Percentiles rank a stretch among this genome's conserved stretches.
Conservation (phyloP, 1,284 basidiomycete genomes). For the Coniferiporia weirii region DNA sequence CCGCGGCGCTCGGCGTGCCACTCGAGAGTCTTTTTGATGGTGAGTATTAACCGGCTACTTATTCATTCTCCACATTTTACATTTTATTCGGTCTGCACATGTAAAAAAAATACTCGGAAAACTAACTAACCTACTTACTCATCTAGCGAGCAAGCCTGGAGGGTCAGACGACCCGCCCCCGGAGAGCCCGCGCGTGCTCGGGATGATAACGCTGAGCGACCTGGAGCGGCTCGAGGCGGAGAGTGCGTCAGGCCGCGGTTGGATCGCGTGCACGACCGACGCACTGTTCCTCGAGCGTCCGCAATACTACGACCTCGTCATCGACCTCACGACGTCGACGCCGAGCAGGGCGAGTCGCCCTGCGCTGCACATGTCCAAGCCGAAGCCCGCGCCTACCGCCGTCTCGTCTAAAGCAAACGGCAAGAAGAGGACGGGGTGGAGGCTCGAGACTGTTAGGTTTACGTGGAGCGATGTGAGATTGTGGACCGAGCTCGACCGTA, state of each 20-base stretch:
- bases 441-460: conserved; percentile 59
- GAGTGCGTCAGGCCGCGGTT: conserved; percentile 54
- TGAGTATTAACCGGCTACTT: background rate
- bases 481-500: conserved; percentile 71
- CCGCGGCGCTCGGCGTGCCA: background rate
- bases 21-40: conserved; percentile 1
- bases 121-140: background rate
- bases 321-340: conserved; percentile 66
- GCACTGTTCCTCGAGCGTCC: conserved; percentile 77
- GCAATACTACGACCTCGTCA: conserved; percentile 66
- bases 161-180: conserved; percentile 24
- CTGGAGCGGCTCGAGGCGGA: conserved; percentile 54
- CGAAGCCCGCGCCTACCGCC: conserved; percentile 31
- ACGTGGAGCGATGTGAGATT: conserved; percentile 76
- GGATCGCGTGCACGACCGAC: conserved; percentile 83
- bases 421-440: conserved; percentile 24
- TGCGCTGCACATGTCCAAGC: conserved; percentile 51
- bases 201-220: conserved; percentile 72
- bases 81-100: background rate
- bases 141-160: conserved; percentile 11
- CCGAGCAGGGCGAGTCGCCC: conserved; percentile 56
- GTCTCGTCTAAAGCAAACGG: conserved; percentile 5
- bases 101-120: too few species aligned
- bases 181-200: conserved; percentile 60
- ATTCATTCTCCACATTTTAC: too few species aligned